Base-by-base conservation (phyloP, 805 yeast genomes). In the Cyberlindnera japonica region DNA sequence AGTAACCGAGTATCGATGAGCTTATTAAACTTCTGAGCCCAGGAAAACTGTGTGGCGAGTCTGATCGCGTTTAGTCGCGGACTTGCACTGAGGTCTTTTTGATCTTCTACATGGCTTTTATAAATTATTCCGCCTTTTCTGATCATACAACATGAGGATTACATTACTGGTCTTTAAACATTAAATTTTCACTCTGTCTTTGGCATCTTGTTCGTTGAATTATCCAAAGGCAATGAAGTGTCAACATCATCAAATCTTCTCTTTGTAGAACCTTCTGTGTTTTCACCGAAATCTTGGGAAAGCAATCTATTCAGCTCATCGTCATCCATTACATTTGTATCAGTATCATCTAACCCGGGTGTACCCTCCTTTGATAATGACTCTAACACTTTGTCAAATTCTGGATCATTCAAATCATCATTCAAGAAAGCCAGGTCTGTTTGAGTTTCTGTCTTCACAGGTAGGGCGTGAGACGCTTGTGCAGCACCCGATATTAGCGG, bases 171-270 rank as follows among this genome's bases (percentile, higher is more conserved):
- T 27, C 30, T 27, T 27, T 27, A 15, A 27, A 15, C 30, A 15
- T 27, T 27, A 27, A 15, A 8, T 8, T 9, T 27, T 40, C 42
- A 44, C 24, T 44, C 42, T 1, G 30, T 37, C 38, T 40, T 44
- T 3, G 41, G 27, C 21, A 38, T 22, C 33, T 40, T 44, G n/a
- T 26, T 32, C 95, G n/a, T n/a, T n/a, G 72, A 6, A 13, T 37
- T 30, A 24, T 29, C 47, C 14, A 21, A 14, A 10, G 24, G 12
- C 20, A 21, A 26, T 11, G 43, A 25, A 1, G 23, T 26, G 5
- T 41, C 50, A 35, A 47, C 40, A 20, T 43, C 41, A 22, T 44
- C 50, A 24, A 44, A 38, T 1, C 38, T 13, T 27, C 44, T 37
- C 39, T 47, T 44, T 5, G 16, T 24, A n/a, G 38, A 30, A 19